These are phyloP conservation scores for Vishniacozyma victoriae DNA, from an alignment of 768 basidiomycete genomes.

Conservation along the genomic window DNA sequence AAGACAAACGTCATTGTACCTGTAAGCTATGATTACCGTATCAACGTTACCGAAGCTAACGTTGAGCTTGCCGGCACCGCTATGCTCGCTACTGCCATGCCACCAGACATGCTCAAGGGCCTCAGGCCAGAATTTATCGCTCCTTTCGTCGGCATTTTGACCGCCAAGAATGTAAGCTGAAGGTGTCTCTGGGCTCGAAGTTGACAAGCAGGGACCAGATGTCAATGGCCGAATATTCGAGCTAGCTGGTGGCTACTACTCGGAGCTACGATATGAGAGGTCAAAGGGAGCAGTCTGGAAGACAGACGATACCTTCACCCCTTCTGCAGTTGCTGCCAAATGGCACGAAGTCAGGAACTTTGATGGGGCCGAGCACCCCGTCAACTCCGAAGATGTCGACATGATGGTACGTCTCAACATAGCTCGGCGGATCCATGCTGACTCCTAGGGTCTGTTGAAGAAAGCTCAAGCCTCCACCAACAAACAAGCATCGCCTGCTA, in stretches of 20 bases:
- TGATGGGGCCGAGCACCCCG: constrained; percentile 61
- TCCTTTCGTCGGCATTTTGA: constrained; percentile 81
- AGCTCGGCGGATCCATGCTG: not conserved
- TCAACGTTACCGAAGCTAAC: not conserved
- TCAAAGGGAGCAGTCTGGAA: constrained; percentile 81
- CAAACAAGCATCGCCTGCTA: constrained; percentile 59
- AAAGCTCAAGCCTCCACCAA: constrained; percentile 50
- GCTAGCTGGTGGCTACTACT: constrained; percentile 84
- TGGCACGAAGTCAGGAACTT: constrained; percentile 82
- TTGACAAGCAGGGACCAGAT: constrained; percentile 38
- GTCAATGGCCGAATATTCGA: constrained; percentile 62
- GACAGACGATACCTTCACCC: constrained; percentile 83
- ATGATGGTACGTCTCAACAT: constrained; percentile 41
- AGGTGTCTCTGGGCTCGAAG: not conserved
- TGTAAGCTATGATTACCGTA: constrained; percentile 50
- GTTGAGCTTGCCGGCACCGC: constrained; percentile 84
- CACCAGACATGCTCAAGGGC: constrained; percentile 85
- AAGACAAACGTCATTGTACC: constrained; percentile 82
- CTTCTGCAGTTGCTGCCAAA: constrained; percentile 82
- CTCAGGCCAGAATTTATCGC: constrained; percentile 87
- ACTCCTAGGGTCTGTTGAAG: not conserved
- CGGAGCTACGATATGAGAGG: constrained; percentile 89
- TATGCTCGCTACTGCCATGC: constrained; percentile 95
- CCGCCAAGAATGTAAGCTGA: constrained; percentile 62
- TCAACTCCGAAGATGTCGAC: constrained; percentile 55